Conservation (phyloP, 2,329 filamentous ascomycete species). For the Leptosphaerulina australis region DNA sequence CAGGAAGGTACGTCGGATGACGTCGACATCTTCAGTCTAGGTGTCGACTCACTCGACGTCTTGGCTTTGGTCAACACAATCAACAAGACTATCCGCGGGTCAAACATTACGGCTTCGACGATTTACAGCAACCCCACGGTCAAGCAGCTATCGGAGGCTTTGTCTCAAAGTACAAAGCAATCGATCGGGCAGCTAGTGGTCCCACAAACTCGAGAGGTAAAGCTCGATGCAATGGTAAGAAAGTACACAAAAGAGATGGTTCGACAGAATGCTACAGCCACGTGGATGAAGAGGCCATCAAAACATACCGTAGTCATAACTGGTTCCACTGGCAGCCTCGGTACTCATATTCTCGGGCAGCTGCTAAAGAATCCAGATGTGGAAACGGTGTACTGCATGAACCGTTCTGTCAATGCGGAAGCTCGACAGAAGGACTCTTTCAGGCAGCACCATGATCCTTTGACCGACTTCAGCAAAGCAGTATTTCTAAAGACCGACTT, state of each 20-base stretch:
- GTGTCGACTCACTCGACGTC: slow-evolving; percentile 27
- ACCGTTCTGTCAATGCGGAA: slow-evolving; percentile 26
- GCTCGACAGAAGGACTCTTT: slow-evolving; percentile 15
- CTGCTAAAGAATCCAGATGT: slow-evolving; percentile 23
- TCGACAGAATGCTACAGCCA: not conserved
- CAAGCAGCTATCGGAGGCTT: not conserved
- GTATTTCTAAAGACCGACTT: slow-evolving; percentile 21
- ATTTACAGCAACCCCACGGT: slow-evolving; percentile 12
- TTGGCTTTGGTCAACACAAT: slow-evolving; percentile 19
- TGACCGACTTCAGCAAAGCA: slow-evolving; percentile 6
- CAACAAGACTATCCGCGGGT: slow-evolving; percentile 16
- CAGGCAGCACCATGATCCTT: not conserved
- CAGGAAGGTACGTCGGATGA: slow-evolving; percentile 1
- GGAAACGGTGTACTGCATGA: slow-evolving; percentile 29
- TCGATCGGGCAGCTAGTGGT: not conserved
- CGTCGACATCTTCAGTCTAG: slow-evolving; percentile 22
- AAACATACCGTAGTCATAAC: slow-evolving; percentile 29
- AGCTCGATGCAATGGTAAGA: slow-evolving; percentile 1
- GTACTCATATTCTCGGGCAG: slow-evolving; percentile 28
- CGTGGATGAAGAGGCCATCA: not conserved
- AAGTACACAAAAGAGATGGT: slow-evolving; percentile 10
- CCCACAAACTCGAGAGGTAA: not conserved
- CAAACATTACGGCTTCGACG: not conserved
- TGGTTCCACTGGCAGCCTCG: slow-evolving; percentile 35
- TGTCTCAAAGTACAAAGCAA: not conserved